Percentiles rank a stretch among this genome's conserved stretches.
phyloP scores from a whole-genome alignment of 192 early-diverging fungal genomes.

The Backusella mclennaniae region DNA sequence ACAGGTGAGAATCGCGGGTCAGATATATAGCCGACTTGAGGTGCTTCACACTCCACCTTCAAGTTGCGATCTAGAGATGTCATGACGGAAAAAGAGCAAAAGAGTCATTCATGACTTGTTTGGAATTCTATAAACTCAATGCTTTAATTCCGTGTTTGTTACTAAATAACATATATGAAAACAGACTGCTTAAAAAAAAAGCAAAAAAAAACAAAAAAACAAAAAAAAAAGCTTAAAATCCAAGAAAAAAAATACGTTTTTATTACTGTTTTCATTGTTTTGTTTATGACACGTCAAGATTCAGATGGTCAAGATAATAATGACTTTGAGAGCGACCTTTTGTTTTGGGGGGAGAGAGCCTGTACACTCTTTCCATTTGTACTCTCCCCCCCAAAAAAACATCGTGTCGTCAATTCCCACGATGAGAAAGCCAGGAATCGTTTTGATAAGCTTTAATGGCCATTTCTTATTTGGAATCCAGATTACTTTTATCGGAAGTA shows the following conservation, averaged over 20 bases:
- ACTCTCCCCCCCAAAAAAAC: neutral
- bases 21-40: neutral
- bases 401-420: neutral
- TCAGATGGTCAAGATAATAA: neutral
- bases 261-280: neutral
- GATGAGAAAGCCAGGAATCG: neutral
- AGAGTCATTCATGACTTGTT: neutral
- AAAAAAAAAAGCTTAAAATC: neutral
- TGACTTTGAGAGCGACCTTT: neutral
- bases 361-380: neutral
- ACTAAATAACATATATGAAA: neutral
- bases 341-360: neutral
- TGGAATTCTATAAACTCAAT: constrained; percentile 4
- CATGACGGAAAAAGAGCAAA: neutral
- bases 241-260: neutral
- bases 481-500: constrained; percentile 1
- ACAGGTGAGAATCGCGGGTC: neutral
- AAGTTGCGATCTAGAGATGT: neutral
- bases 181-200: neutral
- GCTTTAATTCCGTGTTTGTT: constrained; percentile 8
- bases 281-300: constrained; percentile 8
- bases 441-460: neutral
- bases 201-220: neutral
- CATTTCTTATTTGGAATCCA: neutral
- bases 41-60: neutral